Evolutionary conservation across 78 protist genomes (phyloP), one percentile per base, ranked within the genome.

Genomic region (Isochrysis galbana): DNA sequence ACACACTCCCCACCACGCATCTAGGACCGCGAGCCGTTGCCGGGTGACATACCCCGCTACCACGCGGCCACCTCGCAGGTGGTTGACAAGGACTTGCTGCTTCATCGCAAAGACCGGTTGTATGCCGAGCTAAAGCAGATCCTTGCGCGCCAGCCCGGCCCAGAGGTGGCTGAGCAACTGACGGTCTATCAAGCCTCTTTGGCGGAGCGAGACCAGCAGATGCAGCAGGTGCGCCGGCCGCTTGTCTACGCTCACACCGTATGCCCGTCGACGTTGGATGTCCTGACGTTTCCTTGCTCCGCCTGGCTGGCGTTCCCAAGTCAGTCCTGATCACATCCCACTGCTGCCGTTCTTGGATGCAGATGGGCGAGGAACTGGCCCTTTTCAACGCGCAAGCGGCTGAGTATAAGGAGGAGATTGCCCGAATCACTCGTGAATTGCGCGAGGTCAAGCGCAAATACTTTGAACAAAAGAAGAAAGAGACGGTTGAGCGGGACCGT

Each of bases 111-210:
- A 93, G 98, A 97, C 69, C 96, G 95, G 90, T 89, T 93, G 54
- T 96, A 95, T 86, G 86, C 78, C 32, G 97, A 97, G 95, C 95
- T 97, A 84, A 95, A 97, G 96, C 45, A 94, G 69, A 87, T 96
- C 55, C 96, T 98, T 41, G 94, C 95, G 36, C 88, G 98, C 38
- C 98, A 95, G 94, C 98, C 98, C 5, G 97, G 97, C 22, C 96
- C 96, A 21, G 96, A 96, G 89, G 95, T 96, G n/a, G 83, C 95
- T 23, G 95, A 95, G 90, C 97, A 97, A 91, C 95, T 95, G 23
- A 4, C 72, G n/a, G 34, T 82, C 44, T 94, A 87, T 42, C 93
- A 92, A 46, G 67, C 44, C 69, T 67, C 96, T 10, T 61, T 97
- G 34, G 47, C 69, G n/a, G 92, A 91, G 92, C 72, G 91, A 78